Evolutionary conservation across 495 filamentous ascomycete genomes (phyloP), one percentile per base, ranked within the genome.

Genomic region (Aspergillus saccharolyticus): DNA sequence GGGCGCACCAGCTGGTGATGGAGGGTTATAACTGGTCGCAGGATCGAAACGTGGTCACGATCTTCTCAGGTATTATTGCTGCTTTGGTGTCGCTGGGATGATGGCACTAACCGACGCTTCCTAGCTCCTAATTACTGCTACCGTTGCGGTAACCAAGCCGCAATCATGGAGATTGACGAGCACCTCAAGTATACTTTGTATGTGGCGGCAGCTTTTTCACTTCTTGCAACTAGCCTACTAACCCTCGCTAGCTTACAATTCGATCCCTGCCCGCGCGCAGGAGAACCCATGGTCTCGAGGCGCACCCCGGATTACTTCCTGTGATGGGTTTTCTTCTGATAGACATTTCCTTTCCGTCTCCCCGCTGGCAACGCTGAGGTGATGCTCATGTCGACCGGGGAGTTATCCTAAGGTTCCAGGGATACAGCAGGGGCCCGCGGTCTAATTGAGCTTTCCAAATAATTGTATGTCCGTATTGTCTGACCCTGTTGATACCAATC

Each of bases 151-250:
- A 98, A 98, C 75, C 94, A 98, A 76, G 94, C 94, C 51, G 94
- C 94, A 10, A 98, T 98, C 73, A 98, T 98, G 94, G 94, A 98
- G 74, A 98, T 98, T 73, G 94, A 98, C 60, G 94, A 98, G 75
- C 91, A 98, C 74, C 76, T 98, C 73, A 97, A 98, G 80, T 98
- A 97, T 72, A 98, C 94, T 66, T 98, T 98, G 94, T 98, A 83
- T 76, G 91, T 87, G 18, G 4, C 30, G 28, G 7, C 39, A 15
- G 28, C n/a, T 15, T 53, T 16, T 18, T 20, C 16, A 22, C 22
- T 21, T 28, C 45, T 53, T 58, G 5, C 8, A 44, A 18, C 28
- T 56, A 49, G 53, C 15, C 17, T 52, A 44, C 56, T 60, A 66
- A 71, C 44, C 59, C 56, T 22, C 16, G 61, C 19, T 64, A 98